phyloP scores from a whole-genome alignment of 306 rosid species.

The Castanea sativa region DNA sequence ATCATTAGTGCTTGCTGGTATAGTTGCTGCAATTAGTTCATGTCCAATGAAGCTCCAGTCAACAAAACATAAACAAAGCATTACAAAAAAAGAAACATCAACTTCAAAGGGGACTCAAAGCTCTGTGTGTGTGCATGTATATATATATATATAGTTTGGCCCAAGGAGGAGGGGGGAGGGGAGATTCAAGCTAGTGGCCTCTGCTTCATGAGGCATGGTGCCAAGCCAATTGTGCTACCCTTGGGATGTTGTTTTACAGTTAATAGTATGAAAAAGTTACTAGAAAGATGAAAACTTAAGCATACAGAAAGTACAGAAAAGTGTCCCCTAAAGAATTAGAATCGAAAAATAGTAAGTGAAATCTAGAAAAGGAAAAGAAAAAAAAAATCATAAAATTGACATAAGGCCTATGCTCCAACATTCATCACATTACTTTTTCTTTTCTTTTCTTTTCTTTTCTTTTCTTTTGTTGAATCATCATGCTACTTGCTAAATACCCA shows the following conservation, averaged over 20 bases:
- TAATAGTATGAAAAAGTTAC: no score
- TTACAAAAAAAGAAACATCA: neutral
- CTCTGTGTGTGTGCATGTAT: no score
- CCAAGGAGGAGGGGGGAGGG: no score
- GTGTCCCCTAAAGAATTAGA: neutral
- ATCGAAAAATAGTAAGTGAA: neutral
- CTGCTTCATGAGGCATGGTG: no score
- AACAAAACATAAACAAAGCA: conserved; percentile 15
- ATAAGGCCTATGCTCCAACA: neutral
- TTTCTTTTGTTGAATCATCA: no score
- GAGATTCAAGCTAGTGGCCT: no score
- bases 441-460: no score
- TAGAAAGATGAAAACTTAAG: no score
- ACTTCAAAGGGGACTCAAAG: neutral
- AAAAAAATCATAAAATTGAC: neutral
- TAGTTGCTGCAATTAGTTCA: conserved; percentile 75
- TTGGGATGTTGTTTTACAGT: no score
- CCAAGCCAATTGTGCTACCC: no score
- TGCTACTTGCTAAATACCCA: neutral
- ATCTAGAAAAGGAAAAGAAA: neutral
- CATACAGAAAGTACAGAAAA: no score
- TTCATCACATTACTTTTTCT: neutral
- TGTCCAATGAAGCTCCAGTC: conserved; percentile 16
- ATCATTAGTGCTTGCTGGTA: conserved; percentile 95
- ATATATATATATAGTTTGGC: no score